A percentile compares a stretch with the other conserved stretches of the same genome.
phyloP scores from a whole-genome alignment of 2,329 filamentous ascomycete species.

The Claviceps fusiformis region DNA sequence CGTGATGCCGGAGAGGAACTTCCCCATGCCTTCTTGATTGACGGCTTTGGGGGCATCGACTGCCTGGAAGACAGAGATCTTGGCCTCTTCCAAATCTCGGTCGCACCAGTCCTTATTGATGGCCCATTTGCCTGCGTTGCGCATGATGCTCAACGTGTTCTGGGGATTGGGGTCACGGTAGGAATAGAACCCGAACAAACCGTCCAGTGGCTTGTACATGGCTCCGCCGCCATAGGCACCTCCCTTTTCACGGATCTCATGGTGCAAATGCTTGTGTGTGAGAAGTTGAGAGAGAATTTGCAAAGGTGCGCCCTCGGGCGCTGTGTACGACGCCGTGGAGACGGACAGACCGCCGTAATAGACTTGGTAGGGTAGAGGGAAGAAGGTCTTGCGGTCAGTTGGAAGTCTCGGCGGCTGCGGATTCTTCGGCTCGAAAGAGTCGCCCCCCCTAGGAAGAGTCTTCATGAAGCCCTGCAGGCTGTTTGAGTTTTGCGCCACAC shows the following conservation, averaged over 20 bases:
- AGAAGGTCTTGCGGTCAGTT: constrained; percentile 63
- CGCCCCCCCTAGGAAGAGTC: constrained; percentile 13
- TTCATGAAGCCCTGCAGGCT: constrained; percentile 58
- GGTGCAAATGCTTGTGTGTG: constrained; percentile 92
- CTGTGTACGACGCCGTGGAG: constrained; percentile 71
- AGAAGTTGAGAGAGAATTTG: constrained; percentile 84
- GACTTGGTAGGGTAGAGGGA: constrained; percentile 90
- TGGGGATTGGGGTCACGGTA: constrained; percentile 93
- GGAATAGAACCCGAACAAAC: constrained; percentile 86
- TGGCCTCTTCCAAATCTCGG: constrained; percentile 86
- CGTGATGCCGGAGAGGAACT: constrained; percentile 74
- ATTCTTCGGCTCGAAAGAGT: constrained; percentile 26
- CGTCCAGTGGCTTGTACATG: constrained; percentile 65
- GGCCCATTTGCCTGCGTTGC: constrained; percentile 70
- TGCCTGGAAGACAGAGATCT: constrained; percentile 84
- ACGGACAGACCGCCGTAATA: constrained; percentile 81
- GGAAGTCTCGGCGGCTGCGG: constrained; percentile 21
- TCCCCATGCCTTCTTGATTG: constrained; percentile 72
- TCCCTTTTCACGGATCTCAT: constrained; percentile 95
- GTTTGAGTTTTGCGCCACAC: constrained; percentile 53
- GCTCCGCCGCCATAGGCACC: constrained; percentile 92
- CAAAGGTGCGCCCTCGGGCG: constrained; percentile 61
- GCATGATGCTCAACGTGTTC: constrained; percentile 78
- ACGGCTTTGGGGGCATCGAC: constrained; percentile 83
- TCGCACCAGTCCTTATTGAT: constrained; percentile 68